phyloP scores from a whole-genome alignment of 768 basidiomycete species.

The Psilocybe subaeruginosa region DNA sequence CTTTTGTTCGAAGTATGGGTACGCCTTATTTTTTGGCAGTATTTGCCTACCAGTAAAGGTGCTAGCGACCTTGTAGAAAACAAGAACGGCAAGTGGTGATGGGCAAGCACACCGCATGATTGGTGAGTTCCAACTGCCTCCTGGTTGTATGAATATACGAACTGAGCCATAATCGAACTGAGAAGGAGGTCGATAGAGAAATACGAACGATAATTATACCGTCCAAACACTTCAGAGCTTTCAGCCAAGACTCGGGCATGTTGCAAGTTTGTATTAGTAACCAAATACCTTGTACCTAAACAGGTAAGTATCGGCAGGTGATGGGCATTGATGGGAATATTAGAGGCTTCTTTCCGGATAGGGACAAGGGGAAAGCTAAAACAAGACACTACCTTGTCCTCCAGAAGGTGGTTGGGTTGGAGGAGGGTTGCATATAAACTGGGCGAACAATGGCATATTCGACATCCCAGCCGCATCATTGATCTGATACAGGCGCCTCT shows the following conservation, averaged over 20 bases:
- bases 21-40: no score
- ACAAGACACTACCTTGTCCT: conserved; percentile 35
- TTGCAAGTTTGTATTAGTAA: no score
- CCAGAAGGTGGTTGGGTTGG: conserved; percentile 4
- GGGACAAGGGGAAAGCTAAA: conserved; percentile 35
- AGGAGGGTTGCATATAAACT: conserved; percentile 32
- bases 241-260: no score
- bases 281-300: conserved; percentile 19
- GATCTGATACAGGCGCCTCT: conserved; percentile 16
- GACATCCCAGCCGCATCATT: conserved; percentile 17
- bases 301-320: conserved; percentile 10
- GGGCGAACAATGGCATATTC: conserved; percentile 21
- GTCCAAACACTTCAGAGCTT: no score
- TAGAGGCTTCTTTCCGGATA: conserved; percentile 16
- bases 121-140: no score
- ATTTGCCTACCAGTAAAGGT: neutral
- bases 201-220: no score
- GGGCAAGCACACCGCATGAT: no score
- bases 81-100: neutral
- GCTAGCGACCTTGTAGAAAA: neutral
- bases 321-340: neutral
- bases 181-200: no score
- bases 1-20: neutral
- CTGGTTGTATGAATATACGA: no score
- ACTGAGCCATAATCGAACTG: no score